Conservation (phyloP, 192 early-diverging fungal genomes). For the Podila horticola region DNA sequence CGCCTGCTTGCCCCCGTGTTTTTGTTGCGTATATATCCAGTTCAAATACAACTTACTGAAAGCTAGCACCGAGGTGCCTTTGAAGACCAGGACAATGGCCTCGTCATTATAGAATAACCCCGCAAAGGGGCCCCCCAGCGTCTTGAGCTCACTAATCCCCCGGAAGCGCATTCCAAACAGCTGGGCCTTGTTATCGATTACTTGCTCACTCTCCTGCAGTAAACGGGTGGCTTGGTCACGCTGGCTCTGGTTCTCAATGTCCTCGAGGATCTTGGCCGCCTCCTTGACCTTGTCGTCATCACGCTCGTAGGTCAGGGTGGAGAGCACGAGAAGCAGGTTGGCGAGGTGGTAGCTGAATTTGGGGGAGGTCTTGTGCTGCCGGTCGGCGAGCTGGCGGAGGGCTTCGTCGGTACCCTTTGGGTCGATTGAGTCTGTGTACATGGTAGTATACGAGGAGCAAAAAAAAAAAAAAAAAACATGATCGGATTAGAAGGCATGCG, state of each 20-base stretch:
- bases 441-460: background rate
- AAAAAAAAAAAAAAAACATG: background rate
- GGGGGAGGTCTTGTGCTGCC: slow-evolving; percentile 2
- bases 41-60: slow-evolving; percentile 39
- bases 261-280: slow-evolving; percentile 29
- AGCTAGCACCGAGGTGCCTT: slow-evolving; percentile 62
- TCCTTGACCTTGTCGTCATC: slow-evolving; percentile 53
- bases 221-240: slow-evolving; percentile 26
- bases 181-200: slow-evolving; percentile 37
- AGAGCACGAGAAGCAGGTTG: slow-evolving; percentile 53
- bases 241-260: slow-evolving; percentile 14
- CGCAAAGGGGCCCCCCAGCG: slow-evolving; percentile 58
- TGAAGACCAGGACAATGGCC: slow-evolving; percentile 57
- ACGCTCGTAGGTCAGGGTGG: slow-evolving; percentile 59
- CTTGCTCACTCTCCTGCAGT: slow-evolving; percentile 41
- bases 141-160: slow-evolving; percentile 60
- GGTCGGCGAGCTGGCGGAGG: slow-evolving; percentile 12
- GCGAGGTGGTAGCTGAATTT: slow-evolving; percentile 55
- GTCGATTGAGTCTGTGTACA: slow-evolving; percentile 20
- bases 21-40: background rate
- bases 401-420: slow-evolving; percentile 36
- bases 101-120: slow-evolving; percentile 59
- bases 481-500: background rate
- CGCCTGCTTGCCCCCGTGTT: too few species aligned
- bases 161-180: slow-evolving; percentile 44